Evolutionary conservation across 2,329 filamentous ascomycete species (phyloP).

Genomic region (Exophiala mesophila): DNA sequence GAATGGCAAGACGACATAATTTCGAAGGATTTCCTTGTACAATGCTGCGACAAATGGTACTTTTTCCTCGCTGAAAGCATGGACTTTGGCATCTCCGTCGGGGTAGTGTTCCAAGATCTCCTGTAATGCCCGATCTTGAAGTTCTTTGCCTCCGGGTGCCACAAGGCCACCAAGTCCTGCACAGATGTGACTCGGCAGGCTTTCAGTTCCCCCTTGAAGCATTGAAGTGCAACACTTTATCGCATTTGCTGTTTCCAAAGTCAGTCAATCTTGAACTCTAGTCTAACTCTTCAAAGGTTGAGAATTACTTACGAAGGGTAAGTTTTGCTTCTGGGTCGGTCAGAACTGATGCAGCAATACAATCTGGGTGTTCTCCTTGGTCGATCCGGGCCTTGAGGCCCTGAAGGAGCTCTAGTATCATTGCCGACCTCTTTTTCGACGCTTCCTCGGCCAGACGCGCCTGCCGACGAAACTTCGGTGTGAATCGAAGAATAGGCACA

Average conservation of each 20-base stretch:
- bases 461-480: not conserved
- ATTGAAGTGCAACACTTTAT: constrained; percentile 1
- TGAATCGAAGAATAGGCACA: not conserved
- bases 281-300: no score
- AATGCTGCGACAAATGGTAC: not conserved
- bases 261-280: constrained; percentile 1
- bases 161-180: not conserved
- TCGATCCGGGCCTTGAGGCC: no score
- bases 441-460: no score
- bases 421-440: no score
- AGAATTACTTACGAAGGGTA: no score
- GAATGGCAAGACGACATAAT: not conserved
- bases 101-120: constrained; percentile 1
- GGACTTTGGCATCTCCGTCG: not conserved
- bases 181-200: not conserved
- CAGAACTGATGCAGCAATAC: no score
- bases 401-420: no score
- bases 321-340: no score
- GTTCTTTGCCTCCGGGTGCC: not conserved
- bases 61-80: not conserved
- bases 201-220: not conserved
- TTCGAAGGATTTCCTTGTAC: constrained; percentile 2
- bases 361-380: no score
- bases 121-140: not conserved
- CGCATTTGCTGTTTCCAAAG: not conserved